Evolutionary conservation across 208 protist genomes (phyloP), one percentile per base, ranked within the genome.

Genomic region (Leishmania aethiopica): DNA sequence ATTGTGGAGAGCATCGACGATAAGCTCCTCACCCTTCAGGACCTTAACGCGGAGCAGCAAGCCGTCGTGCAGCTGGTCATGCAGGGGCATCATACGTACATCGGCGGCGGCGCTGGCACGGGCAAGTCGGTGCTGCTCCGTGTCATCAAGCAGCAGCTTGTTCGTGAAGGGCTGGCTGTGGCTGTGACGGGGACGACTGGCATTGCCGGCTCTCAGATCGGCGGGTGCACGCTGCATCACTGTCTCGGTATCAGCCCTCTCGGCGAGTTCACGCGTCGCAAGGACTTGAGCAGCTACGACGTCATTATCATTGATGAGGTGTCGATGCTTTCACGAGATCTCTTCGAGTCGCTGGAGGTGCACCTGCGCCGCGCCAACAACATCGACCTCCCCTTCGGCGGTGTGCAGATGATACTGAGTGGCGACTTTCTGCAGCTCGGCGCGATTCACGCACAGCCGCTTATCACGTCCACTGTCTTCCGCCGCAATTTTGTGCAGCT

Each of bases 251-350:
- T 97, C 86, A 98, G 89, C 78, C n/a, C 93, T 1, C 79, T 90
- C 62, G 93, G 92, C 3, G 90, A 95, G 72, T 95, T 94, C 81
- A 94, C 86, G 22, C 88, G 90, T 10, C 88, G 91, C 13, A 88
- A 86, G 42, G 93, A 96, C 37, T 85, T 98, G 69, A 69, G 70
- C 49, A 86, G 85, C 37, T 96, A 93, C 86, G 95, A 99, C 79
- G 92, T 95, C n/a, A 81, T 99, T 80, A 95, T 99, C 81, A 92
- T 99, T 57, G 97, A 99, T 76, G 97, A 99, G 85, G 93, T 98
- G 59, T 97, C 93, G 2, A 98, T 98, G 95, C 81, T 99, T 15
- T 90, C 90, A 17, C 86, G 87, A 37, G 90, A 93, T 40, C 75
- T 98, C 15, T 96, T 99, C 83, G 93, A 97, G 77, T 77, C 86